Evolutionary conservation across 257 asterid species (phyloP).

Genomic region (Striga asiatica): DNA sequence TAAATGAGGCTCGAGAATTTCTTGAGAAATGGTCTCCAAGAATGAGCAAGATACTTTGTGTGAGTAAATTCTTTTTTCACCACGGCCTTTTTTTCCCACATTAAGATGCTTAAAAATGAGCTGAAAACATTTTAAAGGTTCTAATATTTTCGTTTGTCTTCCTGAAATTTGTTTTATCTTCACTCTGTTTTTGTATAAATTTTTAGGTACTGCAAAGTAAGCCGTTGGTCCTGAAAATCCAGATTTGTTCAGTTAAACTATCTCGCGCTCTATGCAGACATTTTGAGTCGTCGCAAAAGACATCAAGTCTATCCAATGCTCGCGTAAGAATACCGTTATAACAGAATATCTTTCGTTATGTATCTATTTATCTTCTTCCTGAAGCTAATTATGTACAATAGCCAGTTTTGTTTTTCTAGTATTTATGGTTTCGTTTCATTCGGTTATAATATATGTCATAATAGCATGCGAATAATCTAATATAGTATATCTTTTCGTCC

Average conservation of each 20-base stretch:
- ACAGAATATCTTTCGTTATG: not conserved
- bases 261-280: constrained; percentile 34
- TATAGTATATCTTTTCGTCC: constrained; percentile 21
- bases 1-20: constrained; percentile 79
- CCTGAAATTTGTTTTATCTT: not conserved
- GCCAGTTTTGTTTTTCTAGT: not conserved
- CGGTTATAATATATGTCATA: not conserved
- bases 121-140: constrained; percentile 1
- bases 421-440: constrained; percentile 1
- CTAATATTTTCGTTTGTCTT: not conserved
- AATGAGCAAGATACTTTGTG: constrained; percentile 85
- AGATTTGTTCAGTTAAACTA: constrained; percentile 39
- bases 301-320: constrained; percentile 30
- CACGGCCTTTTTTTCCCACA: not conserved
- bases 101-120: not conserved
- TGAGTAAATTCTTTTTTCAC: constrained; percentile 31
- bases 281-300: constrained; percentile 33
- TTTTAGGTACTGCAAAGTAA: constrained; percentile 62
- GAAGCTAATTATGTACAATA: constrained; percentile 1
- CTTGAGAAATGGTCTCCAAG: constrained; percentile 86
- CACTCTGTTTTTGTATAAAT: not conserved
- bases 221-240: constrained; percentile 53
- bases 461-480: not conserved
- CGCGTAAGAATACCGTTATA: constrained; percentile 35
- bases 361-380: too few relatives aligned